Conservation (phyloP, 495 filamentous ascomycete species). For the Podospora pseudoanserina region DNA sequence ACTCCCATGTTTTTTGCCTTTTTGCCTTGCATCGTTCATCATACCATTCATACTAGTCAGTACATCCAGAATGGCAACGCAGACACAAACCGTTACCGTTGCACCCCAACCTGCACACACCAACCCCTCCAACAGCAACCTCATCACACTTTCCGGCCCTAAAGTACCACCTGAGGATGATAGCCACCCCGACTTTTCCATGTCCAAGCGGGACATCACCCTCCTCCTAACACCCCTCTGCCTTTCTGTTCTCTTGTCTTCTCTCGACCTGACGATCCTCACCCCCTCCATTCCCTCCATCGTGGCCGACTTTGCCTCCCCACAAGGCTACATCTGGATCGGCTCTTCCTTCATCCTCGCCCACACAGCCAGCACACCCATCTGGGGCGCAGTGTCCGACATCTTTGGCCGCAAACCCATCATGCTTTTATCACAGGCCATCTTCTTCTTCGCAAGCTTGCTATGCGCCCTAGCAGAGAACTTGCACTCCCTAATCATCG, state of each 20-base stretch:
- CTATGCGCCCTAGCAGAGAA: slow-evolving; percentile 62
- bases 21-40: background rate
- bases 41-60: background rate
- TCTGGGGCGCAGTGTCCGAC: slow-evolving; percentile 76
- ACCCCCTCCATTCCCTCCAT: slow-evolving; percentile 49
- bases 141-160: background rate
- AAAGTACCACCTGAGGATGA: background rate
- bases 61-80: background rate
- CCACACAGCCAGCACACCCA: slow-evolving; percentile 60
- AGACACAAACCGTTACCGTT: background rate
- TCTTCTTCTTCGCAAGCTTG: slow-evolving; percentile 71
- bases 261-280: slow-evolving; percentile 37
- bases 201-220: background rate
- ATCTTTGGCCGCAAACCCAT: slow-evolving; percentile 80
- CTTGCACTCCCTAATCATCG: slow-evolving; percentile 67
- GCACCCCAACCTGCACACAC: background rate
- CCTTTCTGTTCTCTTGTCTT: slow-evolving; percentile 45
- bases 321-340: slow-evolving; percentile 70
- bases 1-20: background rate
- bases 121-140: background rate
- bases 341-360: slow-evolving; percentile 66
- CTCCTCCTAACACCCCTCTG: slow-evolving; percentile 41
- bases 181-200: background rate
- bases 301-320: slow-evolving; percentile 53
- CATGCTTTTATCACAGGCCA: slow-evolving; percentile 59